These are phyloP conservation scores for Flaveria linearis DNA, from an alignment of 129 eudicot genomes.

Conservation along the genomic window DNA sequence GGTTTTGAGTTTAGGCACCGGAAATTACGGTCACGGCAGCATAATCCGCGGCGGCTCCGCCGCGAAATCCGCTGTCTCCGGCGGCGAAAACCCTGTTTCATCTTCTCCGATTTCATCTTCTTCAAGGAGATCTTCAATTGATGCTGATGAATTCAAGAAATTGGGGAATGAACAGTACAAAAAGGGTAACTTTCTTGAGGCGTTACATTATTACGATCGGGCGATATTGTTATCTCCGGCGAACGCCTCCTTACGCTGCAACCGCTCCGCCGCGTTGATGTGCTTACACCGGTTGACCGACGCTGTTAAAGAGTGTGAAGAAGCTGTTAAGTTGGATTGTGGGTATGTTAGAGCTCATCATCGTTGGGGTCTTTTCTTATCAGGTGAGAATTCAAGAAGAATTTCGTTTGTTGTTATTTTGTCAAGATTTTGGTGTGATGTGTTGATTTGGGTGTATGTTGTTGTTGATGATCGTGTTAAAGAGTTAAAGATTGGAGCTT, in stretches of 20 bases:
- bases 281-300: slow-evolving; percentile 59
- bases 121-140: slow-evolving; percentile 27
- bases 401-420: background rate
- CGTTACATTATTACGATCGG: slow-evolving; percentile 61
- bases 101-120: background rate
- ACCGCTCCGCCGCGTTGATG: slow-evolving; percentile 72
- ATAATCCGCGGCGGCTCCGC: slow-evolving; percentile 71
- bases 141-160: slow-evolving; percentile 66
- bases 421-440: background rate
- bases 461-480: slow-evolving; percentile 13
- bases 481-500: slow-evolving; percentile 30
- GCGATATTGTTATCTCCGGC: slow-evolving; percentile 62
- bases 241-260: slow-evolving; percentile 67
- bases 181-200: slow-evolving; percentile 55
- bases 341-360: slow-evolving; percentile 67
- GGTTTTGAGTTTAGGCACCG: slow-evolving; percentile 66
- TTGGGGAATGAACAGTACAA: slow-evolving; percentile 66
- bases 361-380: slow-evolving; percentile 74
- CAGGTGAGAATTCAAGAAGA: slow-evolving; percentile 48
- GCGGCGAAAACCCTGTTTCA: background rate
- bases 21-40: slow-evolving; percentile 85
- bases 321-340: slow-evolving; percentile 74
- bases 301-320: slow-evolving; percentile 75
- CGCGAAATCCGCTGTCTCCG: slow-evolving; percentile 18
- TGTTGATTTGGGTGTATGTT: background rate